These are phyloP conservation scores for Tuctoria greenei DNA, from an alignment of 176 grass and related monocot genomes.

Conservation along the genomic window DNA sequence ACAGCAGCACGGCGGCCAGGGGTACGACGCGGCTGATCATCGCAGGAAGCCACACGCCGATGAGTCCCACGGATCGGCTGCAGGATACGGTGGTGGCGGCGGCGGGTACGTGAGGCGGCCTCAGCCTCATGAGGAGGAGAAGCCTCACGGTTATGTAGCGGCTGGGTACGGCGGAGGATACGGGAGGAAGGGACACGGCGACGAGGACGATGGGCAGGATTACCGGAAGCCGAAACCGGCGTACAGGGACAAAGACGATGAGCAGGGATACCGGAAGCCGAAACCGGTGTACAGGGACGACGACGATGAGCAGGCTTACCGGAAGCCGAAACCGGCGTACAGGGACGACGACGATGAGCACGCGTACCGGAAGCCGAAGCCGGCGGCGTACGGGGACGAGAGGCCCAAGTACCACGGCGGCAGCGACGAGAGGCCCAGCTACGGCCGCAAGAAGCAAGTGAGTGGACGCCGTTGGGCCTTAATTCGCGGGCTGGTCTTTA, in stretches of 20 bases:
- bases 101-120: constrained; percentile 35
- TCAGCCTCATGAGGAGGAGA: constrained; percentile 30
- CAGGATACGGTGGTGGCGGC: constrained; percentile 35
- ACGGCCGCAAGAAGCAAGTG: constrained; percentile 63
- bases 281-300: constrained; percentile 38
- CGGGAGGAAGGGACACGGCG: constrained; percentile 47
- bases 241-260: constrained; percentile 28
- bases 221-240: constrained; percentile 51
- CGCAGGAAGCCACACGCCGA: constrained; percentile 12
- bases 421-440: constrained; percentile 31
- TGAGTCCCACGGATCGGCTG: constrained; percentile 18
- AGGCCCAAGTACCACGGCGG: constrained; percentile 43
- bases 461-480: not conserved
- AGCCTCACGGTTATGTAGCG: constrained; percentile 33
- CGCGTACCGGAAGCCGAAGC: constrained; percentile 42
- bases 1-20: constrained; percentile 31
- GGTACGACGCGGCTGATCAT: constrained; percentile 20
- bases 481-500: not conserved
- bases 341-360: constrained; percentile 9
- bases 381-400: constrained; percentile 15
- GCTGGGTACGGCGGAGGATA: constrained; percentile 44
- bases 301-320: constrained; percentile 27
- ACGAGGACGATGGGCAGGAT: constrained; percentile 32
- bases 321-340: constrained; percentile 39
- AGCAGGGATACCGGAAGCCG: constrained; percentile 42